phyloP scores from a whole-genome alignment of 202 grass and related monocot species.

The Carex arenaria region DNA sequence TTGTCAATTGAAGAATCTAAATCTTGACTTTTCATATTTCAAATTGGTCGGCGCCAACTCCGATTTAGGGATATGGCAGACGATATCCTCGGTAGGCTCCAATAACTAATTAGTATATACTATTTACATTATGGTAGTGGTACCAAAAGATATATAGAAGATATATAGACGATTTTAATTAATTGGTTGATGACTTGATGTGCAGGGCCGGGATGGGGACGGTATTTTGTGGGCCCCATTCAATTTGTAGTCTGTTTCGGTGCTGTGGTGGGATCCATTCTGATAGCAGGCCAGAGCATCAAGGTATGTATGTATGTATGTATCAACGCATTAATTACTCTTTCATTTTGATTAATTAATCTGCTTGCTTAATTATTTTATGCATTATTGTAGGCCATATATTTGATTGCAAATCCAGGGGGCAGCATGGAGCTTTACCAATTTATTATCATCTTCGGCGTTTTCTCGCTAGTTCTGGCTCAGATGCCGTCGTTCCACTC shows the following conservation, averaged over 20 bases:
- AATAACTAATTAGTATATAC: too few relatives aligned
- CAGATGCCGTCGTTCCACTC: conserved; percentile 88
- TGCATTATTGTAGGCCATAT: conserved; percentile 32
- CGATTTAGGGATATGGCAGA: conserved; percentile 83
- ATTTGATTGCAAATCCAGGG: conserved; percentile 47
- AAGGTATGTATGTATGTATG: conserved; percentile 33
- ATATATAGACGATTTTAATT: too few relatives aligned
- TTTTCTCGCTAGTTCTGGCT: conserved; percentile 42
- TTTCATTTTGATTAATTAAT: too few relatives aligned
- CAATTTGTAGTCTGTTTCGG: conserved; percentile 76
- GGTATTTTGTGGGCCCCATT: conserved; percentile 72
- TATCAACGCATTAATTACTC: too few relatives aligned
- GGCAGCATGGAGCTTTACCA: conserved; percentile 63
- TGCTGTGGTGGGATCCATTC: conserved; percentile 49
- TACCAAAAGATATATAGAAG: too few relatives aligned
- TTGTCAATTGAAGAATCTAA: too few relatives aligned
- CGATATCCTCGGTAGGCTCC: conserved; percentile 73
- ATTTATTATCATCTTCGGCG: conserved; percentile 68
- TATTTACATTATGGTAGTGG: too few relatives aligned
- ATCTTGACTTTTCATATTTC: too few relatives aligned
- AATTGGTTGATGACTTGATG: too few relatives aligned
- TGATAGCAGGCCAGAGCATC: conserved; percentile 76
- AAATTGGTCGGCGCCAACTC: conserved; percentile 56
- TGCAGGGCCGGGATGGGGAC: conserved; percentile 57
- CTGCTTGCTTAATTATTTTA: too few relatives aligned